Conservation (phyloP, 371 early-diverging fungal genomes). For the Apophysomyces sp. region DNA sequence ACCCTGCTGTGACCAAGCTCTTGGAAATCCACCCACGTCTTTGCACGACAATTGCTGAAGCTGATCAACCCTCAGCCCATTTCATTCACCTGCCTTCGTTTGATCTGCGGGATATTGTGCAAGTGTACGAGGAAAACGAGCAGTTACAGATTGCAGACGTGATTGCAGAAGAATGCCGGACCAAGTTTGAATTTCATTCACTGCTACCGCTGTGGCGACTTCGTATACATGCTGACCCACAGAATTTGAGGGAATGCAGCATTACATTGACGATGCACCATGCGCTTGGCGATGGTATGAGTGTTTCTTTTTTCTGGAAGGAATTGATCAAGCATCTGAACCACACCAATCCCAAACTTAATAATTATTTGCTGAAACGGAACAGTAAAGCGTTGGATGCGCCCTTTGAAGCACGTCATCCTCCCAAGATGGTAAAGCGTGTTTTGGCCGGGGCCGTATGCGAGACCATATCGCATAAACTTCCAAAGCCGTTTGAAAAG, state of each 20-base stretch:
- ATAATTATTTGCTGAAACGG: background rate
- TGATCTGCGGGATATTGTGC: conserved; percentile 18
- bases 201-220: conserved; percentile 39
- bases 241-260: conserved; percentile 7
- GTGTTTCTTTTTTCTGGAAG: conserved; percentile 26
- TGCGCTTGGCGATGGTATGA: conserved; percentile 36
- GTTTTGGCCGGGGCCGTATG: conserved; percentile 15
- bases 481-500: conserved; percentile 10
- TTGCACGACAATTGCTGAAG: conserved; percentile 17
- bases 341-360: background rate
- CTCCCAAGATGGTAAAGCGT: conserved; percentile 13
- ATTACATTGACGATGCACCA: conserved; percentile 27
- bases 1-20: conserved; percentile 19
- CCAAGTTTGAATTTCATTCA: conserved; percentile 25
- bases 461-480: conserved; percentile 4
- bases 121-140: background rate
- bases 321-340: conserved; percentile 22
- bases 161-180: conserved; percentile 10
- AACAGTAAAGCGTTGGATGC: conserved; percentile 3
- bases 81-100: conserved; percentile 21
- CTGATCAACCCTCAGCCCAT: conserved; percentile 14
- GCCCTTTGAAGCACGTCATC: conserved; percentile 21
- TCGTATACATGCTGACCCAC: conserved; percentile 4
- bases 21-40: conserved; percentile 27
- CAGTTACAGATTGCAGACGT: conserved; percentile 1